Base-by-base conservation (phyloP, 2,329 filamentous ascomycete genomes). In the Clarireedia sp. region DNA sequence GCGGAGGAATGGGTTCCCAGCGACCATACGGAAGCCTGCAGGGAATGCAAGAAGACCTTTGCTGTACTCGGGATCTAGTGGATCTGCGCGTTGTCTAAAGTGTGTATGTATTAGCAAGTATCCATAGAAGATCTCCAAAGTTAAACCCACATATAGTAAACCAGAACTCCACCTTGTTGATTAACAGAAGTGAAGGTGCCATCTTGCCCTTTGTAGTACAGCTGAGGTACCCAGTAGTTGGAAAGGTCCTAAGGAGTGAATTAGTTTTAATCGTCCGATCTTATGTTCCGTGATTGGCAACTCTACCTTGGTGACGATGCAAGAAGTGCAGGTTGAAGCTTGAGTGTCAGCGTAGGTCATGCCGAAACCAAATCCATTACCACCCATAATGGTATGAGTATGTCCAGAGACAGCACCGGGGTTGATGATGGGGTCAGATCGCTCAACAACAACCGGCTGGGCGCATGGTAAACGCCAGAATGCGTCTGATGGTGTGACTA, bases 181-280 rank as follows among this genome's bases (percentile, higher is more conserved):
- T 64, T 51, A 14, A 74, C 70, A 10, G 68, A 63, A 54, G 73
- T 73, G 65, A 85, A 82, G 54, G 72, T 78, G 12, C 82, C 82
- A 63, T 83, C 78, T 44, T 75, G 65, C 45, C 77, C 74, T 57
- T 78, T 69, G 56, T 73, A 73, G 64, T 77, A 82, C 3, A 87
- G 72, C 60, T 73, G 75, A 0, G 84, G 83, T n/a, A 79, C 79
- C 83, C 84, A 87, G 71, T 88, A 87, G 67, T 82, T 85, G 57
- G 78, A 83, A 55, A 78, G 68, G 66, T 86, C 54, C 54, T 56
- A 19, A 16, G 24, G 29, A 6, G 44, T 53, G 19, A 55, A 29
- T 10, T 14, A 3, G 16, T 16, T 17, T 26, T 16, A 3, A 3
- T 14, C 5, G n/a, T 17, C 26, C 8, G 48, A 21, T 4, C 23